Evolutionary conservation across 371 early-diverging fungal species (phyloP), one percentile per base, ranked within the genome.

Genomic region (Mucor circinelloides): DNA sequence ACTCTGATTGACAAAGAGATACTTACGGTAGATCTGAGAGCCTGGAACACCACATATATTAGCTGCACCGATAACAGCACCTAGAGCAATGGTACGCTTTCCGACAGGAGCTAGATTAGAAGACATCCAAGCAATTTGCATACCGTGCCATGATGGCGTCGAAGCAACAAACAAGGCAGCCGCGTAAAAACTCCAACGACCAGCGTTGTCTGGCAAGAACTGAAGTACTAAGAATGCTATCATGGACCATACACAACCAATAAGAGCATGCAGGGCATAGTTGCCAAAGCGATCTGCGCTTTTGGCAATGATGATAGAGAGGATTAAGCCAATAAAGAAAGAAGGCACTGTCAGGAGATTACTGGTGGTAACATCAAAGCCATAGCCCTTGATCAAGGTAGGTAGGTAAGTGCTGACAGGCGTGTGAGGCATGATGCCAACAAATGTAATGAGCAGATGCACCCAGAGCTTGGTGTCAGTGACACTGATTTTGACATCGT

Each of bases 341-440:
- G 80, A 74, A n/a, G 86, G 85, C 12, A 83, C 78, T 0, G 87
- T 85, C 46, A 89, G 48, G 17, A 87, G 70, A 63, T 87, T 89
- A 56, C 84, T 73, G 3, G 78, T 77, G 28, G 83, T 75, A 3
- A 79, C 74, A 23, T 79, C 64, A 54, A 85, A 87, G 0, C 87
- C 87, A 32, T 81, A 74, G 31, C 73, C 71, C 56, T 67, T 78
- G 67, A 87, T 84, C 40, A 86, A 80, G 28, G 78, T 72, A 0
- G 89, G 88, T 2, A 86, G 67, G 59, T 87, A 82, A 10, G 76
- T 75, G 10, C 68, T 58, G 10, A 86, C 69, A 0, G 88, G 86
- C 0, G 82, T 67, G 12, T 63, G 64, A 21, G 75, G 77, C 74
- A 85, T 69, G 38, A 84, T 65, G 7, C 80, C 71, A 17, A 64